Evolutionary conservation across 257 asterid genomes (phyloP), one percentile per base, ranked within the genome.

Genomic region (Nicotiana obtusifolia): DNA sequence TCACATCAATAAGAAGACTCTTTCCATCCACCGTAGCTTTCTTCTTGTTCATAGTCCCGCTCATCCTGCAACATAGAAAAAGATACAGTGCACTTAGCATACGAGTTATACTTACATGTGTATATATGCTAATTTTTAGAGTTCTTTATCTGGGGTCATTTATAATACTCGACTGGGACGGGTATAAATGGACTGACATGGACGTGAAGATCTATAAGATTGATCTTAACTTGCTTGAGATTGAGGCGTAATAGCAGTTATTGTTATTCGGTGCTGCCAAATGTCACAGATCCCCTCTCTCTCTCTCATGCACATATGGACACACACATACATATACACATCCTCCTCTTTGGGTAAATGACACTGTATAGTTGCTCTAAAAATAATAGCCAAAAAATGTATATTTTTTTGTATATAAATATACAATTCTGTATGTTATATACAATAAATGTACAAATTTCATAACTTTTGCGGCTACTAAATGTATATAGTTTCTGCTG

Each of bases 1-100:
- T 54, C 47, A 68, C 53, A 56, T 87, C 88, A 88, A 28, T 84
- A 78, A 1, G 88, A 69, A 82, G 93, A 87, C 47, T 89, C 86
- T 78, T 87, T 89, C 91, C 92, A 89, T 76, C 92, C 92, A 10
- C 93, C 92, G 79, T 35, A 81, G 81, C 62, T 82, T 71, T 88
- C 91, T 64, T 86, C 91, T 64, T 76, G 81, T 47, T 67, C 89
- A 28, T 30, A 33, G 2, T 28, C 76, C 82, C 77, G 64, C 52
- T 85, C 89, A 47, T 84, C 84, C 91, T 85, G 76, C 61, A 80
- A 80, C 73, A 82, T 35, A 59, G 14, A 4, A 68, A 78, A 47
- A 65, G 2, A 47, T 47, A 24, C 7, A 7, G 22, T 22, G 78
- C 61, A 44, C 22, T 14, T 71, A 3, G 60, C 35, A 20, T 22